phyloP scores from a whole-genome alignment of 305 asterid species.

The Solanum aculeatissimum region DNA sequence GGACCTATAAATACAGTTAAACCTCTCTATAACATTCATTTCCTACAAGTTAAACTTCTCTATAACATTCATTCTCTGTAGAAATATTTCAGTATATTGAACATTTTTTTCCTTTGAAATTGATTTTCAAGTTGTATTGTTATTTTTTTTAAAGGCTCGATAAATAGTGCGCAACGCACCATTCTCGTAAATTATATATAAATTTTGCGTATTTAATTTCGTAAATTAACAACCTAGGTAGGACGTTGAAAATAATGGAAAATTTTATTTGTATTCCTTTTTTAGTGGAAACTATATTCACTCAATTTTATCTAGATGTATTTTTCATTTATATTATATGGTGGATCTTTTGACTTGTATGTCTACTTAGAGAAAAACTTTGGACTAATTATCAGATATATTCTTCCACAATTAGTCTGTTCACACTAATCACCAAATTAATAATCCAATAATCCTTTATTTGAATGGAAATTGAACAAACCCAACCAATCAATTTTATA shows the following conservation, averaged over 20 bases:
- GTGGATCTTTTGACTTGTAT: background rate
- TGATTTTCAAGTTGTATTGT: background rate
- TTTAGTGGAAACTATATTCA: background rate
- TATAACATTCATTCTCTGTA: background rate
- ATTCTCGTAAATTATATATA: background rate
- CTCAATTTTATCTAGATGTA: background rate
- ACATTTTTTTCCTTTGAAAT: background rate
- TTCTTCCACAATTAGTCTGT: slow-evolving; percentile 11
- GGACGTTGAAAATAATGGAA: background rate
- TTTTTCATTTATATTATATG: background rate
- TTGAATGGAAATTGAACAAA: background rate
- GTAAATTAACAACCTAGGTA: background rate
- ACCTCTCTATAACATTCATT: background rate
- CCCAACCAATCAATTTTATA: background rate
- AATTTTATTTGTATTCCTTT: background rate
- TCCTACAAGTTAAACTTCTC: background rate
- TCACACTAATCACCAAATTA: slow-evolving; percentile 16
- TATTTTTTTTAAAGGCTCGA: background rate
- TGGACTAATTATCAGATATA: slow-evolving; percentile 4
- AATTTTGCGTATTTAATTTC: background rate
- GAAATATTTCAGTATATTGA: background rate
- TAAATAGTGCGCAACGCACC: accelerated
- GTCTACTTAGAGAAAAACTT: background rate
- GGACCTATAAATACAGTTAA: background rate
- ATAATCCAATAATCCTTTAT: slow-evolving; percentile 2